Evolutionary conservation across 2,329 filamentous ascomycete species (phyloP).

Genomic region (Tolypocladium cylindrosporum): DNA sequence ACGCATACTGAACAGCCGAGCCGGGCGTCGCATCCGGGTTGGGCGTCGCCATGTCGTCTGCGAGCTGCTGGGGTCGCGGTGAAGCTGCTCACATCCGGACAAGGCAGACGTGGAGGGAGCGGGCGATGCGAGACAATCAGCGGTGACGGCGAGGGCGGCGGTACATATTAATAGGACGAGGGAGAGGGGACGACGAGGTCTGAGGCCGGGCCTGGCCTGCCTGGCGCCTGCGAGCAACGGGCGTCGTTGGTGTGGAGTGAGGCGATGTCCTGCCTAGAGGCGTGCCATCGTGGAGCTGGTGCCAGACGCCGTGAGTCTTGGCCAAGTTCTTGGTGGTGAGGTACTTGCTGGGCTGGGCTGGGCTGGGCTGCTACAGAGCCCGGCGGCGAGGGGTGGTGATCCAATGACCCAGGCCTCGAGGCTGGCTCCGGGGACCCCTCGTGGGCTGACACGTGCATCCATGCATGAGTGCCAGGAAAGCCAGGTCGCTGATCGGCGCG

Average conservation of each 20-base stretch:
- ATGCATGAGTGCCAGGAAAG: not conserved
- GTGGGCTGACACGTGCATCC: constrained; percentile 19
- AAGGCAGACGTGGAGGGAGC: not conserved
- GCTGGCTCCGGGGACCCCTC: constrained; percentile 8
- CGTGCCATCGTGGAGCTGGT: not conserved
- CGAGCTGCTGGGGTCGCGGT: not conserved
- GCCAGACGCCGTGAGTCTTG: not conserved
- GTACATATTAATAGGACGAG: not conserved
- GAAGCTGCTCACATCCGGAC: not conserved
- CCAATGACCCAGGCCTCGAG: not conserved
- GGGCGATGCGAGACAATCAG: not conserved
- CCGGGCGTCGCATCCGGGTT: constrained; percentile 14
- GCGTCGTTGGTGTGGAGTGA: not conserved
- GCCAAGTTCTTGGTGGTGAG: not conserved
- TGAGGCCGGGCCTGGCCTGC: not conserved
- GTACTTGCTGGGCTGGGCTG: not conserved
- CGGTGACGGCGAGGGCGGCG: not conserved
- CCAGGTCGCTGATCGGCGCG: not conserved
- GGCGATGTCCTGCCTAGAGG: not conserved
- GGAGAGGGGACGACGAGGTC: not conserved
- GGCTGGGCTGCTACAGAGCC: not conserved
- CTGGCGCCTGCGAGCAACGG: not conserved
- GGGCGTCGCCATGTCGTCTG: constrained; percentile 11
- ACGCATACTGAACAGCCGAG: constrained; percentile 41
- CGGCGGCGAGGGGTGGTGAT: not conserved